phyloP scores from a whole-genome alignment of 441 rosid species.

The Isatis lusitanica region DNA sequence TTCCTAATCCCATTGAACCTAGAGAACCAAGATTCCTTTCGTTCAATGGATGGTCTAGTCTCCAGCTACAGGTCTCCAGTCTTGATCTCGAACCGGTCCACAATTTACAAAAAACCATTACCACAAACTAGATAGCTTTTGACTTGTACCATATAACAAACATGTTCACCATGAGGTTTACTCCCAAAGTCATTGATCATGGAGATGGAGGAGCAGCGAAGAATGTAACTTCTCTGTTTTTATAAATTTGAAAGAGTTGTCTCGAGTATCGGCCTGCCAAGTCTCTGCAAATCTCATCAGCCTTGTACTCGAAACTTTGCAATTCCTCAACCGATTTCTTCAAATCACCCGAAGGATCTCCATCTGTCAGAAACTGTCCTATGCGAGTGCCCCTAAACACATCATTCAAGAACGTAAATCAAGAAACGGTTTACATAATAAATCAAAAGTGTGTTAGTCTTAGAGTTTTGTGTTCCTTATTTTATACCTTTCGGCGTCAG shows the following conservation, averaged over 20 bases:
- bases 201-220: constrained; percentile 42
- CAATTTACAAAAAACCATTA: not conserved
- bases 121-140: constrained; percentile 4
- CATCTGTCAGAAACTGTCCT: constrained; percentile 20
- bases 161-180: not conserved
- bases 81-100: not conserved
- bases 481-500: constrained; percentile 25
- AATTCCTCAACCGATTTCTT: constrained; percentile 62
- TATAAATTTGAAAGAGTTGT: constrained; percentile 68
- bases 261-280: constrained; percentile 47
- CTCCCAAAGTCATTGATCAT: constrained; percentile 11
- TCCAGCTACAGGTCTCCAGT: not conserved
- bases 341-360: constrained; percentile 22
- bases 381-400: constrained; percentile 18
- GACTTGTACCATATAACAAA: not conserved
- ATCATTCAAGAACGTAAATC: constrained; percentile 9
- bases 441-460: not conserved
- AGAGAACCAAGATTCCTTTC: not conserved
- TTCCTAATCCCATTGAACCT: not conserved
- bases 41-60: not conserved
- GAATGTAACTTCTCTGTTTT: constrained; percentile 59
- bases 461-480: not conserved
- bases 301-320: constrained; percentile 3
- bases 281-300: not conserved
- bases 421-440: not conserved